A percentile compares a stretch with the other conserved stretches of the same genome.
Evolutionary conservation across 2,329 filamentous ascomycete species (phyloP).

Genomic region (Clathrospora elynae): DNA sequence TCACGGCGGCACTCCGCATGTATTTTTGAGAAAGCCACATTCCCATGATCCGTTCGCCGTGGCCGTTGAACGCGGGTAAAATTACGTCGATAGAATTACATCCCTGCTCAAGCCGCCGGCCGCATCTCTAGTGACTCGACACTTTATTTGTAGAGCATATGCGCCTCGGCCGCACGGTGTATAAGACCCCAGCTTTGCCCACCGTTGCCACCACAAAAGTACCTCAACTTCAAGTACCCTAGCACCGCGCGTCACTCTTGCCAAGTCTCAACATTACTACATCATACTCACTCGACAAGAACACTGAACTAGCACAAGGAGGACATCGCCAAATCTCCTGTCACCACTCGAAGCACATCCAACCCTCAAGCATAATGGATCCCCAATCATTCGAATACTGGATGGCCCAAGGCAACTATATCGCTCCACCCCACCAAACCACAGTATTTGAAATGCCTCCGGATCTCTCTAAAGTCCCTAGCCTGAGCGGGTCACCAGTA

Average conservation of each 20-base stretch:
- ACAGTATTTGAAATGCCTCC: conserved; percentile 42
- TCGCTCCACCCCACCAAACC: conserved; percentile 38
- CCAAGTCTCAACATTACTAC: conserved; percentile 3
- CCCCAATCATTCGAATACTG: conserved; percentile 47
- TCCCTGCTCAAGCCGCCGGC: conserved; percentile 29
- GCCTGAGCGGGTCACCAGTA: conserved; percentile 48
- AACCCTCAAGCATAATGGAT: conserved; percentile 36
- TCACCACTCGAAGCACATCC: conserved; percentile 5
- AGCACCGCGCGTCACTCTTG: conserved; percentile 5
- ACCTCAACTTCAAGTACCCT: conserved; percentile 18
- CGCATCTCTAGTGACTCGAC: conserved; percentile 26
- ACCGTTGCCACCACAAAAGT: conserved; percentile 36
- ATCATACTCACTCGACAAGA: neutral
- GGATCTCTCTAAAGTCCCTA: conserved; percentile 46
- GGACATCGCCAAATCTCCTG: conserved; percentile 11
- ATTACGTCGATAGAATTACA: conserved; percentile 19
- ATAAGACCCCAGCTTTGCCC: conserved; percentile 45
- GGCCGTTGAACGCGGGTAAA: conserved; percentile 32
- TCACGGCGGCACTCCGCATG: conserved; percentile 33
- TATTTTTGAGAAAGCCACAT: conserved; percentile 26
- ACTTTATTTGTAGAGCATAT: conserved; percentile 28
- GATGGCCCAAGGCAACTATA: conserved; percentile 44
- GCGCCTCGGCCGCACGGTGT: conserved; percentile 27
- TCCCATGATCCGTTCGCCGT: conserved; percentile 22
- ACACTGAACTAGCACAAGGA: conserved; percentile 8